Conservation (phyloP, 305 asterid species). For the Ajuga reptans region DNA sequence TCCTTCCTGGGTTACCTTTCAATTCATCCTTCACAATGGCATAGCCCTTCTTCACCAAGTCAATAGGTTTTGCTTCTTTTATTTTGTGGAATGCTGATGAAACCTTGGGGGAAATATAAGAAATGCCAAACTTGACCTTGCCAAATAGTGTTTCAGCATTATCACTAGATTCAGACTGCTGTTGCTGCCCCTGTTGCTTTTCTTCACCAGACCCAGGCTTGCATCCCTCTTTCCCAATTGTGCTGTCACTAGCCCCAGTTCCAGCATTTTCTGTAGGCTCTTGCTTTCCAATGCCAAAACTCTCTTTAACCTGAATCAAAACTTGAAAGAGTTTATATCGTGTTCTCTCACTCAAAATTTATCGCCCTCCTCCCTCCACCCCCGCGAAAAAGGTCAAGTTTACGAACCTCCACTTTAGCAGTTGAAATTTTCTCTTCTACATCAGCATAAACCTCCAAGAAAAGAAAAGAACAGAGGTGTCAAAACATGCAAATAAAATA, state of each 20-base stretch:
- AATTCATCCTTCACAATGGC: conserved; percentile 69
- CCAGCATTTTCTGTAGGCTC: conserved; percentile 40
- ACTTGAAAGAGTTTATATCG: background rate
- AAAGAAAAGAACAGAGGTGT: conserved; percentile 19
- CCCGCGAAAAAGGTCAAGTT: background rate
- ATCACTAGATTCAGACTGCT: conserved; percentile 42
- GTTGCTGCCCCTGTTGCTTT: conserved; percentile 52
- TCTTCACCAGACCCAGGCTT: conserved; percentile 43
- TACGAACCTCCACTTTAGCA: conserved; percentile 79
- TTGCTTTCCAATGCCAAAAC: conserved; percentile 61
- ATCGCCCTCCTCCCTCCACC: background rate
- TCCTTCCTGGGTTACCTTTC: conserved; percentile 66
- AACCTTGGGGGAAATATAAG: conserved; percentile 50
- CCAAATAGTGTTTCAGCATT: conserved; percentile 51
- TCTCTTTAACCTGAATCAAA: conserved; percentile 58
- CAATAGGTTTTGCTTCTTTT: conserved; percentile 75
- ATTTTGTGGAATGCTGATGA: conserved; percentile 59
- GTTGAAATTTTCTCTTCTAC: conserved; percentile 56
- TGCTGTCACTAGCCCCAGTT: conserved; percentile 27
- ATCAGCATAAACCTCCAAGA: conserved; percentile 42
- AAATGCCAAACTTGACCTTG: conserved; percentile 53
- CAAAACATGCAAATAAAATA: conserved; percentile 12
- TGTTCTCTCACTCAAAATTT: background rate
- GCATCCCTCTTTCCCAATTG: conserved; percentile 33
- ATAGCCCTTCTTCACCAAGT: conserved; percentile 71